Percentiles rank a stretch among this genome's conserved stretches.
Evolutionary conservation across 129 eudicot species (phyloP).

Genomic region (Pittosporum tobira): DNA sequence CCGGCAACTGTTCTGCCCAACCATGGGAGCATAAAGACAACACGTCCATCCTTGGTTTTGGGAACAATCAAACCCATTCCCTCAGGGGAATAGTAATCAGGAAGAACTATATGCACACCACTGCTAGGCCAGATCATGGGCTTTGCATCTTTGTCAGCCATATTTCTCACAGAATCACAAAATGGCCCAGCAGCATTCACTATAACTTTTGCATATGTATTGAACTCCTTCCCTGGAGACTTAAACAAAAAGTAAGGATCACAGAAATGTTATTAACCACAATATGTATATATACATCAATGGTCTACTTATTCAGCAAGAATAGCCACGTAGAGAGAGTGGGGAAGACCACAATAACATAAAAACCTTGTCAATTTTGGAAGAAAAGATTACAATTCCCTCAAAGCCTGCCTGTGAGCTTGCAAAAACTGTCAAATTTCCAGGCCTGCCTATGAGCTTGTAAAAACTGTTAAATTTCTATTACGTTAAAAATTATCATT

Average conservation of each 20-base stretch:
- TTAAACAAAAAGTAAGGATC: constrained; percentile 23
- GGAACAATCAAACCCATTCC: constrained; percentile 99
- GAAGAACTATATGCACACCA: constrained; percentile 90
- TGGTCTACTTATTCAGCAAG: neutral
- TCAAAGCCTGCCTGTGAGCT: neutral
- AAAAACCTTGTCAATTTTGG: neutral
- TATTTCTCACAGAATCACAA: constrained; percentile 66
- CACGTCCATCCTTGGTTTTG: constrained; percentile 98
- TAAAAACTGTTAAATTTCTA: no score
- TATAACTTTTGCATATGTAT: constrained; percentile 84
- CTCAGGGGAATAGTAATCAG: constrained; percentile 92
- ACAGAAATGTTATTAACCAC: neutral
- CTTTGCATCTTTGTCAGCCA: constrained; percentile 66
- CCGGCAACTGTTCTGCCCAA: constrained; percentile 96
- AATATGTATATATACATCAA: neutral
- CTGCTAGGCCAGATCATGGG: constrained; percentile 90
- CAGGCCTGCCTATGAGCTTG: neutral
- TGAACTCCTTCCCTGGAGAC: constrained; percentile 67
- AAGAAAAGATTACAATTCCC: neutral
- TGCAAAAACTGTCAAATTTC: no score
- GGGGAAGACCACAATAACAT: neutral
- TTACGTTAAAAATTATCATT: no score
- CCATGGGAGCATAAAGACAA: constrained; percentile 97
- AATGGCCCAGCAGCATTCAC: constrained; percentile 95
- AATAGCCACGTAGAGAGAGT: neutral